phyloP scores from a whole-genome alignment of 140 eudicot genomes.

The Flaveria floridana region DNA sequence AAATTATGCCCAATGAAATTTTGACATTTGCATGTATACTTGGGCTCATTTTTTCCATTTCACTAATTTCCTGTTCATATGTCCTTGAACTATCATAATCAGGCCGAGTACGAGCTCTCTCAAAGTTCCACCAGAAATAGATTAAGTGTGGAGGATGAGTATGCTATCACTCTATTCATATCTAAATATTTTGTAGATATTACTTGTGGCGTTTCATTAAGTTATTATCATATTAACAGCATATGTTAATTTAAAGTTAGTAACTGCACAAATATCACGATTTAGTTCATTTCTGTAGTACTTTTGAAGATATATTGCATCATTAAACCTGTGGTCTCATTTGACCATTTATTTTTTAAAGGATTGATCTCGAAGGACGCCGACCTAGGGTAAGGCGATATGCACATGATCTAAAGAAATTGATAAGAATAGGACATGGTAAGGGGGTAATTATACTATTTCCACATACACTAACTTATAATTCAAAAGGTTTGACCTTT shows the following conservation, averaged over 20 bases:
- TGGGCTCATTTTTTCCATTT: constrained; percentile 20
- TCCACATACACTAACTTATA: neutral
- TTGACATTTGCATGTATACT: neutral
- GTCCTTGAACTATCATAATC: constrained; percentile 23
- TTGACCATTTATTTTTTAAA: constrained; percentile 30
- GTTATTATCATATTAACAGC: neutral
- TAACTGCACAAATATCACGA: neutral
- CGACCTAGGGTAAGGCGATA: constrained; percentile 81
- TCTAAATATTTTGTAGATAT: neutral
- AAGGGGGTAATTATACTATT: constrained; percentile 32
- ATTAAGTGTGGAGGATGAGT: constrained; percentile 79
- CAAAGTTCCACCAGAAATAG: constrained; percentile 66
- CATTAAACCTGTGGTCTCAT: constrained; percentile 12
- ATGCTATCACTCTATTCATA: constrained; percentile 36
- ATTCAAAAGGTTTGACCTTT: neutral
- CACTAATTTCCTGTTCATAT: constrained; percentile 4
- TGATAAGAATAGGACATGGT: constrained; percentile 94
- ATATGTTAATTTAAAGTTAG: neutral
- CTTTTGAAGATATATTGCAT: constrained; percentile 15
- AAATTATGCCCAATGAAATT: neutral
- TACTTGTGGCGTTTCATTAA: neutral
- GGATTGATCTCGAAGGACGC: constrained; percentile 90
- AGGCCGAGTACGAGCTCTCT: constrained; percentile 88
- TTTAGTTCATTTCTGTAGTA: constrained; percentile 5
- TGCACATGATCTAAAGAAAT: constrained; percentile 79